These are phyloP conservation scores for Coemansia sp. DNA, from an alignment of 192 early-diverging fungal species.

Conservation along the genomic window DNA sequence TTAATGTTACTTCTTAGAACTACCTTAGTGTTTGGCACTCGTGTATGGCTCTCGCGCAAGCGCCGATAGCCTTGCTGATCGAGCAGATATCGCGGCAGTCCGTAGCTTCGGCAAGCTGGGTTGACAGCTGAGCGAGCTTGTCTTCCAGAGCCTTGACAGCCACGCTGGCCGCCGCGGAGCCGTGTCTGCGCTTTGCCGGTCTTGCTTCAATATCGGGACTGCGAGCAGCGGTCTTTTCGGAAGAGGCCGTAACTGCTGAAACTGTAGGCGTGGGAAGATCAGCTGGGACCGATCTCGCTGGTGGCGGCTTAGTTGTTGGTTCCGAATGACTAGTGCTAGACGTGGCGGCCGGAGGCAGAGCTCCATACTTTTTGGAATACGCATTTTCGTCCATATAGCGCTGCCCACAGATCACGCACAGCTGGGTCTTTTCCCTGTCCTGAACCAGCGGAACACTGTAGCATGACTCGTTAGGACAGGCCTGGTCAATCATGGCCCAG, in stretches of 20 bases:
- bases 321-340: neutral
- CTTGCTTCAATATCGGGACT: neutral
- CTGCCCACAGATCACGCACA: constrained; percentile 38
- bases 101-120: constrained; percentile 15
- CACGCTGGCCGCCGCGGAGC: neutral
- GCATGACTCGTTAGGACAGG: constrained; percentile 34
- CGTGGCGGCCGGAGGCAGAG: neutral
- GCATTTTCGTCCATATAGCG: constrained; percentile 41
- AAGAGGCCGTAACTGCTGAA: neutral
- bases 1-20: neutral
- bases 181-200: neutral
- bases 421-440: constrained; percentile 27
- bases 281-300: neutral
- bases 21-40: constrained; percentile 11
- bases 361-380: constrained; percentile 31
- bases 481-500: constrained; percentile 41
- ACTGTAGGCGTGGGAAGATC: neutral
- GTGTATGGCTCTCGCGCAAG: constrained; percentile 24
- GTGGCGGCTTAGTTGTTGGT: neutral
- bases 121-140: constrained; percentile 25
- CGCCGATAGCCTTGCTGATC: constrained; percentile 22
- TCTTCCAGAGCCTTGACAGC: constrained; percentile 25
- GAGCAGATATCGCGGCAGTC: constrained; percentile 15
- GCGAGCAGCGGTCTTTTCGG: neutral
- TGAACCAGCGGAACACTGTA: constrained; percentile 35